phyloP scores from a whole-genome alignment of 495 filamentous ascomycete species.

The Tuber indicum region DNA sequence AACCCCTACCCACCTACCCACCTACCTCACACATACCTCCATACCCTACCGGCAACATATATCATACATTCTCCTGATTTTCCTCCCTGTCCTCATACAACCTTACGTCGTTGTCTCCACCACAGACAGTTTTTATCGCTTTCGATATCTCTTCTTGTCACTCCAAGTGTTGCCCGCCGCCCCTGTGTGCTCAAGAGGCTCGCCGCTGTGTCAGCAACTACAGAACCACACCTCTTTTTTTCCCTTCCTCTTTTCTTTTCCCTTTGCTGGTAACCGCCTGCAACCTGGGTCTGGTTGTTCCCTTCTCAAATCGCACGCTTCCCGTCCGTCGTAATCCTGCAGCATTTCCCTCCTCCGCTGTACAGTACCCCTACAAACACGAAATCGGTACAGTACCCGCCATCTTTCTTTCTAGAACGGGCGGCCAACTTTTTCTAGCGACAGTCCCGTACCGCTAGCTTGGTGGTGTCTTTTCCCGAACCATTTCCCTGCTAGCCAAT shows the following conservation, averaged over 20 bases:
- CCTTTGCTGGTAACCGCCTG: slow-evolving; percentile 29
- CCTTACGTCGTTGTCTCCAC: background rate
- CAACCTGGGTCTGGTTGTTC: slow-evolving; percentile 22
- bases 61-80: background rate
- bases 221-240: slow-evolving; percentile 22
- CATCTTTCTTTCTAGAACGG: slow-evolving; percentile 31
- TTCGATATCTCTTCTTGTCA: background rate
- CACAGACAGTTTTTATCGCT: background rate
- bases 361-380: slow-evolving; percentile 23
- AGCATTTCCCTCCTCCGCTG: slow-evolving; percentile 18
- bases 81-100: background rate
- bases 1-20: background rate
- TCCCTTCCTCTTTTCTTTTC: background rate
- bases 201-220: slow-evolving; percentile 38
- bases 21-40: slow-evolving; percentile 23
- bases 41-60: slow-evolving; percentile 11
- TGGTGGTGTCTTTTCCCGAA: slow-evolving; percentile 35
- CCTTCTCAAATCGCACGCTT: slow-evolving; percentile 33
- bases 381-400: slow-evolving; percentile 22
- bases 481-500: slow-evolving; percentile 29
- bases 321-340: slow-evolving; percentile 36
- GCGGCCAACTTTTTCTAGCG: slow-evolving; percentile 35
- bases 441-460: slow-evolving; percentile 38
- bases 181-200: slow-evolving; percentile 35
- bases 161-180: background rate